These are phyloP conservation scores for Psilocybe azurescens DNA, from an alignment of 768 basidiomycete genomes.

Conservation along the genomic window DNA sequence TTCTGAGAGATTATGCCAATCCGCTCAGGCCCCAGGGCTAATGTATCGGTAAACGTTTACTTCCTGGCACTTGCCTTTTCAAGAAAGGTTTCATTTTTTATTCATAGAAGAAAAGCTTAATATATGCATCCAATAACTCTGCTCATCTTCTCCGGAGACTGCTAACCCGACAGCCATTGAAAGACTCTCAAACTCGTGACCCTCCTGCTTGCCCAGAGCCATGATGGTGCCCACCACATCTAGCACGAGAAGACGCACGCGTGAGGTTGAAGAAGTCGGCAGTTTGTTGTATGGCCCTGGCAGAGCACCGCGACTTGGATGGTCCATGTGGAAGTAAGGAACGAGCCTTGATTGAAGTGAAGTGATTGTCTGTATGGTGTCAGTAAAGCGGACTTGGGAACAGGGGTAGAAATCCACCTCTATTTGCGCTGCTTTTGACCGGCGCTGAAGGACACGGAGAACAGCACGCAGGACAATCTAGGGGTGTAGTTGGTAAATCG, in stretches of 20 bases:
- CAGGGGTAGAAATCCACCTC: slow-evolving; percentile 43
- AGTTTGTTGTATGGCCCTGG: slow-evolving; percentile 81
- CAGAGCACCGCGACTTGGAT: slow-evolving; percentile 75
- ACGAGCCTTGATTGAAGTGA: slow-evolving; percentile 63
- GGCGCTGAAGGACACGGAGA: slow-evolving; percentile 63
- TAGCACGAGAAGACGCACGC: slow-evolving; percentile 62
- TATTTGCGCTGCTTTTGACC: slow-evolving; percentile 43
- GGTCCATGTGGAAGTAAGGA: slow-evolving; percentile 82
- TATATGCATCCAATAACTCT: slow-evolving; percentile 45
- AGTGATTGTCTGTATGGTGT: slow-evolving; percentile 33
- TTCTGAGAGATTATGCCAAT: slow-evolving; percentile 5
- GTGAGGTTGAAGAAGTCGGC: slow-evolving; percentile 36
- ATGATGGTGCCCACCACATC: slow-evolving; percentile 56
- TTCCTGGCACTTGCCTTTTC: background rate
- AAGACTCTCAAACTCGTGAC: slow-evolving; percentile 21
- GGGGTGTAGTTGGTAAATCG: background rate
- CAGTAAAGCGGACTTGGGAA: slow-evolving; percentile 12
- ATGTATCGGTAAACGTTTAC: background rate
- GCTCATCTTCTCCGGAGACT: slow-evolving; percentile 41
- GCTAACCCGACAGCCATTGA: slow-evolving; percentile 38
- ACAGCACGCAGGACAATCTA: slow-evolving; percentile 69
- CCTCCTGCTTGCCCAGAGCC: slow-evolving; percentile 17
- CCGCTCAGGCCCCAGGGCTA: background rate
- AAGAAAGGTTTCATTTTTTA: slow-evolving; percentile 16
- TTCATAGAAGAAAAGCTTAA: slow-evolving; percentile 14